Evolutionary conservation across 768 basidiomycete species (phyloP).

Genomic region (Suillus lakei): DNA sequence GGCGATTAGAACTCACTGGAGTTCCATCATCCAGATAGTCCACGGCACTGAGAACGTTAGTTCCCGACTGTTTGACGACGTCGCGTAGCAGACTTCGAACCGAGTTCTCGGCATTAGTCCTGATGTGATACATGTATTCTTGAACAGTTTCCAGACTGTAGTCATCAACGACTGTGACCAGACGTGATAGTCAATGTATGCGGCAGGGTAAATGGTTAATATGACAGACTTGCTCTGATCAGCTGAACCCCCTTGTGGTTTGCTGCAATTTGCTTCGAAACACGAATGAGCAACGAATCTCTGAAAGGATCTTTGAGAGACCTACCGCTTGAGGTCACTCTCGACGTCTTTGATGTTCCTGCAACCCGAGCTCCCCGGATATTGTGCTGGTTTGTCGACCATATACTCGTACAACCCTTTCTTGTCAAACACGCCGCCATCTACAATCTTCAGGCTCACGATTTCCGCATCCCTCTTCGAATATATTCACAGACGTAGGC

Average conservation of each 20-base stretch:
- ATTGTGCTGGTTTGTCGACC: constrained; percentile 78
- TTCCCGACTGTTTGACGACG: constrained; percentile 71
- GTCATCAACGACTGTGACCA: constrained; percentile 73
- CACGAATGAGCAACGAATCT: not conserved
- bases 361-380: constrained; percentile 87
- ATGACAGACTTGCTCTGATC: constrained; percentile 72
- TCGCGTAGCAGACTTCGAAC: constrained; percentile 83
- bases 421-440: constrained; percentile 78
- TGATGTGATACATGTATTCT: constrained; percentile 92
- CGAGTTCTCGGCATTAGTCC: constrained; percentile 83
- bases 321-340: constrained; percentile 89
- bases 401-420: constrained; percentile 78
- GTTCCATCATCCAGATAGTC: constrained; percentile 92
- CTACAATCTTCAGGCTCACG: constrained; percentile 89
- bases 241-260: constrained; percentile 92
- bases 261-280: constrained; percentile 83
- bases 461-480: constrained; percentile 95
- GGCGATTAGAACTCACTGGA: constrained; percentile 51
- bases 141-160: constrained; percentile 88
- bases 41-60: constrained; percentile 65
- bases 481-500: constrained; percentile 87
- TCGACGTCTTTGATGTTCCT: constrained; percentile 88
- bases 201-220: not conserved
- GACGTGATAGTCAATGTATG: constrained; percentile 13
- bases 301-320: constrained; percentile 8